Conservation (phyloP, 345 rosid species). For the Streptanthus diversifolius region DNA sequence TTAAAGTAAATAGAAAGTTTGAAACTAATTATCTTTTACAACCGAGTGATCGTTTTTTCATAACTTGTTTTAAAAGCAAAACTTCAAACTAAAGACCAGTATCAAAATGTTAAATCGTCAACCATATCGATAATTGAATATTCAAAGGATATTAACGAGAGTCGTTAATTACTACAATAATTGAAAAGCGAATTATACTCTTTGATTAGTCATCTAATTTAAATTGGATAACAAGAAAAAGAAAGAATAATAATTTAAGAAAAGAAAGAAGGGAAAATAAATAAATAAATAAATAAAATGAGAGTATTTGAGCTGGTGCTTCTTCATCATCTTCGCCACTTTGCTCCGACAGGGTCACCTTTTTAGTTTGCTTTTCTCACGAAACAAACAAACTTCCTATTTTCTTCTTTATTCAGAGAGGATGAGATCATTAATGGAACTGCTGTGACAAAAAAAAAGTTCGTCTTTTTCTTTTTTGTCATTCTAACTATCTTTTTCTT, state of each 20-base stretch:
- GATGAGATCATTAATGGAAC: not conserved
- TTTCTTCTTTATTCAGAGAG: conserved; percentile 12
- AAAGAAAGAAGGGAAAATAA: too few relatives aligned
- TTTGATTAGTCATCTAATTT: too few relatives aligned
- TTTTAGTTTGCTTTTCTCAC: conserved; percentile 26
- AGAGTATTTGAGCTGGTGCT: conserved; percentile 14
- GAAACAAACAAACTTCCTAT: conserved; percentile 40
- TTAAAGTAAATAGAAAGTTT: too few relatives aligned
- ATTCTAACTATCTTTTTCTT: not conserved
- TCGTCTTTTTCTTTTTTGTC: not conserved
- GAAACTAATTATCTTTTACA: too few relatives aligned
- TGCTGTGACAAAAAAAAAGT: not conserved
- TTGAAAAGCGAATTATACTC: too few relatives aligned
- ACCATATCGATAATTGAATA: not conserved
- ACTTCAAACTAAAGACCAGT: not conserved
- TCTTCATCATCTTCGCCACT: conserved; percentile 24
- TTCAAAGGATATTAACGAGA: too few relatives aligned
- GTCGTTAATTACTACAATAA: too few relatives aligned
- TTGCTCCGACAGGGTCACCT: conserved; percentile 31
- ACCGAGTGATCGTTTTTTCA: too few relatives aligned
- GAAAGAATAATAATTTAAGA: too few relatives aligned
- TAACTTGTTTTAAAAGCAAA: too few relatives aligned
- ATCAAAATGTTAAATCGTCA: not conserved
- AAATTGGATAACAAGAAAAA: too few relatives aligned
- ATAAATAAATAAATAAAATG: not conserved